Evolutionary conservation across 805 yeast genomes (phyloP).

Genomic region (Jamesozyma lodderae): DNA sequence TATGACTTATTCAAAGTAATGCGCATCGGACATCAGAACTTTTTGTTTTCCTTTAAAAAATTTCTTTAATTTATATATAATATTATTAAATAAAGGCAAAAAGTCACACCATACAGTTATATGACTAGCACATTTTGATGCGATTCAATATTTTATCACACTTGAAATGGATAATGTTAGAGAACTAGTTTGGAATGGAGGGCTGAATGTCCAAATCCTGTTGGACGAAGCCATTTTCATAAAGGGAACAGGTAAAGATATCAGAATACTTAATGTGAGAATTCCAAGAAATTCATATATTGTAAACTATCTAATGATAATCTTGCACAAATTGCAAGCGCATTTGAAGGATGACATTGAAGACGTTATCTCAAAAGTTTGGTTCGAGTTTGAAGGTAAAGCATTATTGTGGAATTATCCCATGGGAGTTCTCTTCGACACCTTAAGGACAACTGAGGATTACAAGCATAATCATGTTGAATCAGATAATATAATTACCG

Average conservation of each 20-base stretch:
- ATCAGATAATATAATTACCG: slow-evolving; percentile 14
- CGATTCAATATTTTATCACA: too few relatives aligned
- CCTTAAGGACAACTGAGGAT: slow-evolving; percentile 7
- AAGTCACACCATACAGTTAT: too few relatives aligned
- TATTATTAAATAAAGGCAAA: too few relatives aligned
- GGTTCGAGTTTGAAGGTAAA: slow-evolving; percentile 59
- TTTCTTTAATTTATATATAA: too few relatives aligned
- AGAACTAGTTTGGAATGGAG: slow-evolving; percentile 45
- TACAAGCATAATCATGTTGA: not conserved
- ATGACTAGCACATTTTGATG: too few relatives aligned
- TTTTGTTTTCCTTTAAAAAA: too few relatives aligned
- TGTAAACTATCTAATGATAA: slow-evolving; percentile 33
- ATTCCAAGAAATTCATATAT: slow-evolving; percentile 44
- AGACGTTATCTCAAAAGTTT: slow-evolving; percentile 32
- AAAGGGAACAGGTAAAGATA: slow-evolving; percentile 13
- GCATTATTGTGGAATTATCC: slow-evolving; percentile 77
- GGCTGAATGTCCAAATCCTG: slow-evolving; percentile 36
- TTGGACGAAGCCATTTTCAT: slow-evolving; percentile 16
- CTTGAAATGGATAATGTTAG: slow-evolving; percentile 26
- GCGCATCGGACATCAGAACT: too few relatives aligned
- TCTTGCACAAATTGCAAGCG: slow-evolving; percentile 34
- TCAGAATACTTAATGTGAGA: slow-evolving; percentile 17
- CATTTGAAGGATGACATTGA: slow-evolving; percentile 25
- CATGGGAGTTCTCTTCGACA: slow-evolving; percentile 57
- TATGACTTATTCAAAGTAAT: too few relatives aligned